Evolutionary conservation across 768 basidiomycete species (phyloP), one percentile per base, ranked within the genome.

Genomic region (Panus rudis): DNA sequence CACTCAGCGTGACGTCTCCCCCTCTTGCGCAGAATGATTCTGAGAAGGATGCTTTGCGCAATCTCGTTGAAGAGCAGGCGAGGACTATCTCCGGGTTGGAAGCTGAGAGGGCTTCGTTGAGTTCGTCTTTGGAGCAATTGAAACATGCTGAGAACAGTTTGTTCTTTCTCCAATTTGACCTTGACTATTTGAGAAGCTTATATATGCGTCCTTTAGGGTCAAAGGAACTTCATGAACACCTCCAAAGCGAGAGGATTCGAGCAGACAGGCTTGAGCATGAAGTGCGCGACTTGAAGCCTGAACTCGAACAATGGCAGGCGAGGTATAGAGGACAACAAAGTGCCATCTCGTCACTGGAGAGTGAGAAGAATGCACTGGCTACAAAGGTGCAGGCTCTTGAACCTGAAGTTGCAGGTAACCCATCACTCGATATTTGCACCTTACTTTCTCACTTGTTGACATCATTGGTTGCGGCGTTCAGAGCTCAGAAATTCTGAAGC

Each of bases 41-140:
- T 38, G 62, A 51, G 14, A 41, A 50, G 4, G 52, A 52, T 4
- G 49, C 51, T 21, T 51, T 64, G 42, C 59, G 60, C 14, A 57
- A 61, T 11, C 60, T 61, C 28, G 60, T 71, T 34, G 69, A 75
- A 51, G 81, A 73, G 52, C 81, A 84, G 51, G 79, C 78, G 47
- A 80, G 80, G 52, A 85, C 84, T 0, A 86, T 92, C 45, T 70
- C 81, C 35, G 59, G 84, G n/a, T 69, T 92, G 12, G 85, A 90
- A 22, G 46, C 60, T 2, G 70, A 71, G 49, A 70, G 68, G 55
- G 53, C 58, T 11, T 49, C 61, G 3, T 59, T 72, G 11, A 41
- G 50, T n/a, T 49, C 52, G n/a, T 52, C 80, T 31, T 58, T 84
- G 31, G 71, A 81, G 49, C 72, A 73, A 39, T 55, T 83, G 35